A percentile compares a stretch with the other conserved stretches of the same genome.
phyloP scores from a whole-genome alignment of 306 rosid species.

The Cucumis hystrix region DNA sequence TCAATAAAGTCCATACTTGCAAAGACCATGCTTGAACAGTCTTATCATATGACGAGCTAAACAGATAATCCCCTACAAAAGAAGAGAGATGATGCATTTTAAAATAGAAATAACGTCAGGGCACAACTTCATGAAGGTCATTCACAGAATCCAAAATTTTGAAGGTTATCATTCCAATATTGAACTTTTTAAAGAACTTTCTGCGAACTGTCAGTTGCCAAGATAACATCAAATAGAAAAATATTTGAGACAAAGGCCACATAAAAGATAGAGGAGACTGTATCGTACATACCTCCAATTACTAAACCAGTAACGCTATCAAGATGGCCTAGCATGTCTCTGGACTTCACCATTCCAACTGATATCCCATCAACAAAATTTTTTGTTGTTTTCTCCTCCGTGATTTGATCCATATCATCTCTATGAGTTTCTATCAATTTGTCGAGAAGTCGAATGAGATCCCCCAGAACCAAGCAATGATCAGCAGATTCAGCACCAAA shows the following conservation, averaged over 20 bases:
- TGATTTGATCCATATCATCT: conserved; percentile 22
- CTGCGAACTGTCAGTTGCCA: neutral
- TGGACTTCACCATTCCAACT: conserved; percentile 39
- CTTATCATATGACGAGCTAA: conserved; percentile 92
- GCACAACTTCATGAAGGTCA: neutral
- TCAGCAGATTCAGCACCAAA: neutral
- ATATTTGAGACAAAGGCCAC: neutral
- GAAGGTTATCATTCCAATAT: neutral
- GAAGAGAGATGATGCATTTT: conserved; percentile 4
- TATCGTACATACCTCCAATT: conserved; percentile 57
- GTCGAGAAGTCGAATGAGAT: conserved; percentile 31
- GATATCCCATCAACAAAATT: conserved; percentile 29
- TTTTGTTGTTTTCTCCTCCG: conserved; percentile 22
- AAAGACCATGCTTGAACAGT: conserved; percentile 78
- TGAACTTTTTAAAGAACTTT: neutral
- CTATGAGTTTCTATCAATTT: conserved; percentile 14
- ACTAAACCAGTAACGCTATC: conserved; percentile 66
- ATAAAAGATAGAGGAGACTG: neutral
- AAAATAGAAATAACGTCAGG: conserved; percentile 16
- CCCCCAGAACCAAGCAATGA: conserved; percentile 45
- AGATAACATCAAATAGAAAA: neutral
- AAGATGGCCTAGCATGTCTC: conserved; percentile 64
- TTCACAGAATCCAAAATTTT: neutral
- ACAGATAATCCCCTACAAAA: conserved; percentile 60
- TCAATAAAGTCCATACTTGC: conserved; percentile 43